phyloP scores from a whole-genome alignment of 805 yeast species.

The Candida sakaeoensis region DNA sequence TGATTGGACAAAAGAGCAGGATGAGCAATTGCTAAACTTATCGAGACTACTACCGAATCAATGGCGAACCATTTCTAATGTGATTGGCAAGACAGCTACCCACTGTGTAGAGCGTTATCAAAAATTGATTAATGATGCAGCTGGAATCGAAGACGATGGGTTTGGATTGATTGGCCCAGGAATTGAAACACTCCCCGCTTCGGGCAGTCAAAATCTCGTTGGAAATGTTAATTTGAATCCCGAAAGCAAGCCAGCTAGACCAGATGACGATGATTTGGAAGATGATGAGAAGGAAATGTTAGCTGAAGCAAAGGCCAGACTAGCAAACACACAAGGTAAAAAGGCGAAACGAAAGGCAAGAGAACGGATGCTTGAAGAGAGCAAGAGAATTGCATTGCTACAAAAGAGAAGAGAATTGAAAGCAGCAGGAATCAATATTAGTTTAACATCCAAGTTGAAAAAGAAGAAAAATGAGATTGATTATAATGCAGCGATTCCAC shows the following conservation, averaged over 20 bases:
- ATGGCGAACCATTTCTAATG: constrained; percentile 87
- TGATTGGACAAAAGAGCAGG: constrained; percentile 77
- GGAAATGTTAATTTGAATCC: constrained; percentile 69
- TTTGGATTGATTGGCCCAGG: constrained; percentile 51
- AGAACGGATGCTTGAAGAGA: constrained; percentile 78
- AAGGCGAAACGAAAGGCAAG: constrained; percentile 88
- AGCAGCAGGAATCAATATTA: constrained; percentile 65
- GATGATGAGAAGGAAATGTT: constrained; percentile 91
- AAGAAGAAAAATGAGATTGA: constrained; percentile 63
- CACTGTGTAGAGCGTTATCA: constrained; percentile 86
- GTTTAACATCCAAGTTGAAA: constrained; percentile 50
- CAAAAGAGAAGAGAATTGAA: constrained; percentile 80
- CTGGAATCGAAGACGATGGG: constrained; percentile 19
- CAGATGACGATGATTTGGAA: constrained; percentile 74
- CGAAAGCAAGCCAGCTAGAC: constrained; percentile 76
- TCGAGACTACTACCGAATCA: constrained; percentile 81
- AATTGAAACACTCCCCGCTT: constrained; percentile 45
- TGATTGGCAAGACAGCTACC: constrained; percentile 71
- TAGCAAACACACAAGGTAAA: constrained; percentile 90
- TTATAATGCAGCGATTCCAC: constrained; percentile 78
- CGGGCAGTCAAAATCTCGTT: constrained; percentile 21
- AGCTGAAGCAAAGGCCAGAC: constrained; percentile 88
- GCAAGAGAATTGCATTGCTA: constrained; percentile 66
- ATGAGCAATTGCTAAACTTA: constrained; percentile 60
- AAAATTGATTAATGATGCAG: constrained; percentile 54